Percentiles rank a stretch among this genome's conserved stretches.
Evolutionary conservation across 495 filamentous ascomycete genomes (phyloP).

Genomic region (Viridothelium virens): DNA sequence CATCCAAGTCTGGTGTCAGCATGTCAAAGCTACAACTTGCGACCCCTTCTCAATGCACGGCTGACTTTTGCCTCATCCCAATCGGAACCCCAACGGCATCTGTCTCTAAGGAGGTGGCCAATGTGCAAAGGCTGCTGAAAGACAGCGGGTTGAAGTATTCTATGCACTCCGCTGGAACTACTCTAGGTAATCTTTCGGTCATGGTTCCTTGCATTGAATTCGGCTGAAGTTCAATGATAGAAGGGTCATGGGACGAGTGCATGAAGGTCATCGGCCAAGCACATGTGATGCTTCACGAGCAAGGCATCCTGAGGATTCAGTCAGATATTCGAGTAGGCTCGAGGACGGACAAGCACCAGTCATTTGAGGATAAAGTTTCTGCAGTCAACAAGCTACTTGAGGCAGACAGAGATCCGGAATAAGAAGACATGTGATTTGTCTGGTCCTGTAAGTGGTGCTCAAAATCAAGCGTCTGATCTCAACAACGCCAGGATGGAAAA

Average conservation of each 20-base stretch:
- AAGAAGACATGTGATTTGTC: not conserved
- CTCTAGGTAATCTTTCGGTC: constrained; percentile 58
- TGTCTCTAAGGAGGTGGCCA: constrained; percentile 78
- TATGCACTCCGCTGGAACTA: constrained; percentile 91
- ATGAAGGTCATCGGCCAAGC: constrained; percentile 85
- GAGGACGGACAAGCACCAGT: constrained; percentile 64
- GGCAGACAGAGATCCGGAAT: constrained; percentile 31
- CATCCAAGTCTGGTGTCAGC: not conserved
- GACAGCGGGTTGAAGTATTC: constrained; percentile 68
- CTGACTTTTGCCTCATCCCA: constrained; percentile 39
- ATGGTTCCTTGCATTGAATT: constrained; percentile 1
- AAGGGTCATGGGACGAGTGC: constrained; percentile 86
- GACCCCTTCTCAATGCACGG: constrained; percentile 34
- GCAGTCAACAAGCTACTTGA: constrained; percentile 53
- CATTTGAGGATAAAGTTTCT: constrained; percentile 57
- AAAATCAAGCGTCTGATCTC: not conserved
- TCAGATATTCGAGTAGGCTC: constrained; percentile 81
- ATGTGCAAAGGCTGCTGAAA: constrained; percentile 79
- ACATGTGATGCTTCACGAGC: constrained; percentile 73
- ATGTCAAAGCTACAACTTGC: constrained; percentile 19
- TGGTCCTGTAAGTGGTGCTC: too few relatives aligned
- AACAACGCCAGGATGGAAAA: too few relatives aligned
- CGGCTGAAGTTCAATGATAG: constrained; percentile 37
- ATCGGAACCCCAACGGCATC: constrained; percentile 75
- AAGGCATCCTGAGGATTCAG: constrained; percentile 76